Evolutionary conservation across 768 basidiomycete species (phyloP).

Genomic region (Nevesoporus exiguus): DNA sequence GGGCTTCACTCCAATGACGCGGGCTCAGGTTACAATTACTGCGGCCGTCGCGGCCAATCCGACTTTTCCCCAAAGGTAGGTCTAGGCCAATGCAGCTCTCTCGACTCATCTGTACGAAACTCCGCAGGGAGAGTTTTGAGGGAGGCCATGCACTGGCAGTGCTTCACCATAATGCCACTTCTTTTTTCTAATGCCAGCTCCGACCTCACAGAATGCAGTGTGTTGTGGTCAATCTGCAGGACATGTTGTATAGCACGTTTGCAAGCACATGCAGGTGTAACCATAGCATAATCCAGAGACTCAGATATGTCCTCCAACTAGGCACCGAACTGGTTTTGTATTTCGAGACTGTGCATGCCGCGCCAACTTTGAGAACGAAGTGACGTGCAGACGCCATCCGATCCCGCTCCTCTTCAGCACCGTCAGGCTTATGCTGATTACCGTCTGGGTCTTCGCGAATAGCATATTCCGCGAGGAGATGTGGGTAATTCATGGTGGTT

Average conservation of each 20-base stretch:
- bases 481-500: neutral
- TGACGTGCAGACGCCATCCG: neutral
- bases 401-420: neutral
- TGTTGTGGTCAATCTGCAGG: neutral
- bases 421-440: neutral
- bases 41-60: neutral
- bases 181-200: neutral
- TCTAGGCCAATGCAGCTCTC: neutral
- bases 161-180: too few relatives aligned
- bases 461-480: neutral
- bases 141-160: too few relatives aligned
- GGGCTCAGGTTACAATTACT: neutral
- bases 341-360: neutral
- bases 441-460: neutral
- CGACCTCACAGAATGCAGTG: neutral
- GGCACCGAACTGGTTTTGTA: neutral
- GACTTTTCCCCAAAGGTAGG: slow-evolving; percentile 1
- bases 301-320: neutral
- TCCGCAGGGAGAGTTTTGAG: too few relatives aligned
- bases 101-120: neutral
- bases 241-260: neutral
- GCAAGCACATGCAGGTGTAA: neutral
- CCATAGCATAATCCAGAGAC: too few relatives aligned
- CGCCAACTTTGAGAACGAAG: too few relatives aligned
- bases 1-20: neutral